Conservation (phyloP, 306 rosid species). For the Crataegus laevigata region DNA sequence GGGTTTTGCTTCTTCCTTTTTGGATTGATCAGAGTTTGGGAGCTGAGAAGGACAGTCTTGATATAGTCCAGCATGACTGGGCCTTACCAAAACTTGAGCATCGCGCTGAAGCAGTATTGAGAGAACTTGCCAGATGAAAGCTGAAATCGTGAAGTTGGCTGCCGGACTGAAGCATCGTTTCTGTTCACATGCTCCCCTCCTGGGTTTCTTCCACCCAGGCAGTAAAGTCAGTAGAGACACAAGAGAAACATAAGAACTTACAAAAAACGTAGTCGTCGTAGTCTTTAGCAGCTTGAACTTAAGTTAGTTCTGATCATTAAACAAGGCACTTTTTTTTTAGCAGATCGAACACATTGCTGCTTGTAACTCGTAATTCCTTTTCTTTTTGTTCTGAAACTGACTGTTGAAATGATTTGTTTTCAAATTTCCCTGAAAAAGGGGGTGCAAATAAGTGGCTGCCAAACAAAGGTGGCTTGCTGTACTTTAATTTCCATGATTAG, state of each 20-base stretch:
- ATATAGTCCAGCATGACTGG: slow-evolving; percentile 95
- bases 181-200: background rate
- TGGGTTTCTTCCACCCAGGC: slow-evolving; percentile 2
- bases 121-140: slow-evolving; percentile 40
- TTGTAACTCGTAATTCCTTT: background rate
- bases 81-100: slow-evolving; percentile 83
- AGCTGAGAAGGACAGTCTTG: slow-evolving; percentile 95
- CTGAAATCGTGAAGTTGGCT: background rate
- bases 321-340: background rate
- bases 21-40: slow-evolving; percentile 55
- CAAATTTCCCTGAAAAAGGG: background rate
- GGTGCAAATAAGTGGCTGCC: too few relatives aligned
- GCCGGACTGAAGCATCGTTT: background rate
- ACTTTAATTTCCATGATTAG: background rate
- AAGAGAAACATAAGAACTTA: background rate
- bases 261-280: background rate
- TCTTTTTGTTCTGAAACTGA: background rate
- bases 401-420: background rate
- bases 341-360: background rate
- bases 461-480: background rate
- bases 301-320: background rate
- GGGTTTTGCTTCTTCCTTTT: background rate
- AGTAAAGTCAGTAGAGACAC: background rate
- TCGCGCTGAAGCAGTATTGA: slow-evolving; percentile 74
- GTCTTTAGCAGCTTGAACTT: background rate